phyloP scores from a whole-genome alignment of 441 rosid species.

The Isatis lusitanica region DNA sequence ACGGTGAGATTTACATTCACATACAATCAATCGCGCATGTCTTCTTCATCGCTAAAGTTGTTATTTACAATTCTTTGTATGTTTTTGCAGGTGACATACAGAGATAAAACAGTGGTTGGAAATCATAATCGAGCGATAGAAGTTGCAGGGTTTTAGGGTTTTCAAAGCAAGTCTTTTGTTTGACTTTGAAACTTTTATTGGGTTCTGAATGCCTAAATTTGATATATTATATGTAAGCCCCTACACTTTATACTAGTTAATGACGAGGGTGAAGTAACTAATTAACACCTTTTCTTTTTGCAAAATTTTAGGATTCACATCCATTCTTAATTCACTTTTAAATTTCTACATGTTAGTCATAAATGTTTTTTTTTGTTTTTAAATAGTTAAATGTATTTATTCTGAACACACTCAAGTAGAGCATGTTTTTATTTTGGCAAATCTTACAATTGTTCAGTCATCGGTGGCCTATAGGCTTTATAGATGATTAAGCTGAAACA shows the following conservation, averaged over 20 bases:
- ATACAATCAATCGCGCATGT: not conserved
- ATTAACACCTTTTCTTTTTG: not conserved
- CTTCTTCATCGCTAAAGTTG: not conserved
- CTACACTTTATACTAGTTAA: not conserved
- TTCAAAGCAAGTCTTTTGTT: not conserved
- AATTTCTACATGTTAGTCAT: not conserved
- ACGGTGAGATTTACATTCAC: conserved; percentile 44
- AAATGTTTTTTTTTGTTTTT: not conserved
- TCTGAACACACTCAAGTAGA: not conserved
- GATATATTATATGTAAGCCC: not conserved
- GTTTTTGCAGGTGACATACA: conserved; percentile 31
- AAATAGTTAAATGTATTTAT: conserved; percentile 1
- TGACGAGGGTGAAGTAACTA: not conserved
- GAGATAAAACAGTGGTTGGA: not conserved
- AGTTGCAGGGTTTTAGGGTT: not conserved
- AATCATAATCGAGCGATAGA: not conserved
- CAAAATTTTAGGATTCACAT: not conserved
- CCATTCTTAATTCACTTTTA: not conserved
- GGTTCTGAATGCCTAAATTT: not conserved
- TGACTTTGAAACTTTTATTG: not conserved
- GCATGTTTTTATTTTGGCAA: not conserved
- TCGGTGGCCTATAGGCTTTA: not conserved
- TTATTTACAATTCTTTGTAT: not conserved
- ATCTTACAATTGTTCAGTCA: not conserved
- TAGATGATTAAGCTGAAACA: too few species aligned